phyloP scores from a whole-genome alignment of 2,329 filamentous ascomycete genomes.

The Plectosphaerella sp. region DNA sequence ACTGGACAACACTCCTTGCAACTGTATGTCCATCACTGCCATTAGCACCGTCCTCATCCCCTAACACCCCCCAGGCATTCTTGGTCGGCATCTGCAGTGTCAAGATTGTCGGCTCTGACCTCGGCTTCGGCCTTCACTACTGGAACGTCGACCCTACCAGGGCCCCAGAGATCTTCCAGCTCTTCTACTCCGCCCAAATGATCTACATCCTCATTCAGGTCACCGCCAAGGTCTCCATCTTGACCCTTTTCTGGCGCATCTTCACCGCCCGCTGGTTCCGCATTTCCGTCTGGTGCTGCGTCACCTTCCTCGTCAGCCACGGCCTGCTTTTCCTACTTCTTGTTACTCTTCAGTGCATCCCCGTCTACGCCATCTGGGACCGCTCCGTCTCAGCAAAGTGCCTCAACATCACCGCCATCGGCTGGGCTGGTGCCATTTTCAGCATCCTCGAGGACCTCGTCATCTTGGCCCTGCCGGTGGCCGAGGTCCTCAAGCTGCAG shows the following conservation, averaged over 20 bases:
- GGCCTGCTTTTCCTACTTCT: conserved; percentile 15
- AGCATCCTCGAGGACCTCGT: conserved; percentile 66
- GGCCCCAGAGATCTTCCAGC: conserved; percentile 7
- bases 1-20: conserved; percentile 9
- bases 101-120: conserved; percentile 10
- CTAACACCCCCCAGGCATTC: conserved; percentile 4
- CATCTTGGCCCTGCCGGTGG: conserved; percentile 62
- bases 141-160: conserved; percentile 15
- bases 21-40: conserved; percentile 3
- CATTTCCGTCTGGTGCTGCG: conserved; percentile 8
- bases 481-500: conserved; percentile 57
- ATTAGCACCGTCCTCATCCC: no score
- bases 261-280: conserved; percentile 13
- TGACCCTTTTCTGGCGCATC: conserved; percentile 17
- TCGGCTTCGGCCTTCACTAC: conserved; percentile 17
- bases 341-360: conserved; percentile 14
- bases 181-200: conserved; percentile 15
- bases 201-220: conserved; percentile 18
- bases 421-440: conserved; percentile 61
- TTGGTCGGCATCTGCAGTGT: conserved; percentile 12
- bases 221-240: conserved; percentile 18
- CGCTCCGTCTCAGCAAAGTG: conserved; percentile 32
- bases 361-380: conserved; percentile 12
- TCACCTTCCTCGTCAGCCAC: conserved; percentile 11
- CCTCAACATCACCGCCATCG: conserved; percentile 58